Base-by-base conservation (phyloP, 805 yeast genomes). In the Candida xiaguanensis region DNA sequence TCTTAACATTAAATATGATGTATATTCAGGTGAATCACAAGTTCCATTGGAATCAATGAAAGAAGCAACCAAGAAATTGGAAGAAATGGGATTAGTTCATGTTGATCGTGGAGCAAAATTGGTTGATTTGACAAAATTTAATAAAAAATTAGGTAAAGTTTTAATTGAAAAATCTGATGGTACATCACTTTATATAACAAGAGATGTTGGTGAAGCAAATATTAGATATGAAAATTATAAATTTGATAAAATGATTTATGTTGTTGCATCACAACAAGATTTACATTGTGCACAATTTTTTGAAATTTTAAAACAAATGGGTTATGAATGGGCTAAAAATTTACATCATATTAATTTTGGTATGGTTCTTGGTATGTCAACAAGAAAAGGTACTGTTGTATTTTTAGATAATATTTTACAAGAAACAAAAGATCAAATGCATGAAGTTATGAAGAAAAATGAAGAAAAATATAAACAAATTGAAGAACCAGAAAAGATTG, bases 311-410 rank as follows among this genome's bases (percentile, higher is more conserved):
- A 90, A 90, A 54, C 86, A 86, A 65, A 77, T 91, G 84, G 96
- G 87, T 33, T 79, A 74, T 61, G 82, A 78, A 46, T 93, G 96
- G 96, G 90, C 95, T 36, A 69, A 77, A 47, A 75, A 74, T 43
- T 70, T 91, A 52, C 75, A 74, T 55, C 98, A 91, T 63, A 77
- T 93, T 52, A 91, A 85, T 67, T 93, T 90, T 53, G 99, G 99
- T 64, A 85, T 93, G 95, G 99, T 93, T 36, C 85, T 79, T 57
- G 99, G 99, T 53, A 93, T 93, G 99, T 85, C 95, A 19, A 93
- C 99, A 43, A 82, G 99, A 72, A 86, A 82, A 66, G 99, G 99
- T 51, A 93, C 96, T 25, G 99, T 93, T 46, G 98, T 93, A n/a
- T 93, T 93, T 75, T 75, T 93, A 55, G 96, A 93, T 65, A 84